phyloP scores from a whole-genome alignment of 1,284 basidiomycete genomes.

The Somion occarium region DNA sequence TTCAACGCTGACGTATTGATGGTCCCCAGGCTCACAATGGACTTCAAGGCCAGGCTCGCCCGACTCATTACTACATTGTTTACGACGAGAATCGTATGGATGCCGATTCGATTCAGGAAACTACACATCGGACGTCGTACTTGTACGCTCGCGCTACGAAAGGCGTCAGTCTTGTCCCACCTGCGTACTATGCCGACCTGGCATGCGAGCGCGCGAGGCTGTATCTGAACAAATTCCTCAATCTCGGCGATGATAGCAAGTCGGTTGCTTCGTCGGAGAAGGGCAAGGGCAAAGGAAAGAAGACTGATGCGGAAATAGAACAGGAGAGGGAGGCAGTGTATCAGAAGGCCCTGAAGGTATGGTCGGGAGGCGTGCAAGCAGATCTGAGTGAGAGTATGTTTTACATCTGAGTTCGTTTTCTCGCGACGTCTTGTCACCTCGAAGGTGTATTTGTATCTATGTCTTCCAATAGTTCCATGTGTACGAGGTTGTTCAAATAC shows the following conservation, averaged over 20 bases:
- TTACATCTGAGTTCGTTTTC: slow-evolving; percentile 47
- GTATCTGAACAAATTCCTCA: slow-evolving; percentile 65
- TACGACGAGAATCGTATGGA: slow-evolving; percentile 65
- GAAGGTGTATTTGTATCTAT: background rate
- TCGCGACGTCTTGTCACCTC: background rate
- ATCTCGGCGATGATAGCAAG: slow-evolving; percentile 36
- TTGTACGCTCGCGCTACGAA: slow-evolving; percentile 74
- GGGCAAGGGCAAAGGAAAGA: slow-evolving; percentile 14
- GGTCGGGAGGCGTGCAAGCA: slow-evolving; percentile 61
- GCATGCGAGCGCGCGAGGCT: slow-evolving; percentile 70
- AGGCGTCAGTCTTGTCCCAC: slow-evolving; percentile 70
- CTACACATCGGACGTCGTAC: slow-evolving; percentile 59
- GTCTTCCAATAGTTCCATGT: background rate
- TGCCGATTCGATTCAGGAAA: slow-evolving; percentile 66
- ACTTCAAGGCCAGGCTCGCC: slow-evolving; percentile 58
- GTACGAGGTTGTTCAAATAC: too few relatives aligned
- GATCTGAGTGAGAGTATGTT: slow-evolving; percentile 64
- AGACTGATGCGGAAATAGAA: slow-evolving; percentile 31
- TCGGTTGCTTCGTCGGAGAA: slow-evolving; percentile 18
- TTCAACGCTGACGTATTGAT: background rate
- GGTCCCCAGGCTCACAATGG: slow-evolving; percentile 51
- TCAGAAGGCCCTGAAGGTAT: slow-evolving; percentile 45
- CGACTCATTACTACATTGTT: slow-evolving; percentile 72
- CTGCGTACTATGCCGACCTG: slow-evolving; percentile 74
- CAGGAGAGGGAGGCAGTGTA: slow-evolving; percentile 44